These are phyloP conservation scores for Baorangia bicolor DNA, from an alignment of 768 basidiomycete genomes.

Conservation along the genomic window DNA sequence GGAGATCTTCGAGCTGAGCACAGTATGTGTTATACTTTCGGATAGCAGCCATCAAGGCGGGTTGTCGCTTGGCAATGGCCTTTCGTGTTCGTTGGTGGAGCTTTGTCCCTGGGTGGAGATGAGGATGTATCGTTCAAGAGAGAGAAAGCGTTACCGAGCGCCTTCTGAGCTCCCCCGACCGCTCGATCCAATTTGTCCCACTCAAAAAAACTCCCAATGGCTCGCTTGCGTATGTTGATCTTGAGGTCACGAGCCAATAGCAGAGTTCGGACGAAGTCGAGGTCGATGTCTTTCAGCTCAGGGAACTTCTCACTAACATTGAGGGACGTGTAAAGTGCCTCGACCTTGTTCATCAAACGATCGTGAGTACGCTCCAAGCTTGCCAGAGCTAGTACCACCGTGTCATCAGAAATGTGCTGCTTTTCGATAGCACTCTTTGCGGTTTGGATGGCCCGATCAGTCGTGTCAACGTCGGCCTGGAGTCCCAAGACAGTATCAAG, in stretches of 20 bases:
- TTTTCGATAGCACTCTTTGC: neutral
- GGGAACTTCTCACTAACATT: neutral
- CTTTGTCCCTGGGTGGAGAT: slow-evolving; percentile 16
- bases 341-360: neutral
- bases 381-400: too few species aligned
- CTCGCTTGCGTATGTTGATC: neutral
- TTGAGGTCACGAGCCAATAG: neutral
- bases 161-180: slow-evolving; percentile 13
- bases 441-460: neutral
- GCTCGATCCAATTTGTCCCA: slow-evolving; percentile 1
- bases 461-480: neutral
- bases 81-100: slow-evolving; percentile 1
- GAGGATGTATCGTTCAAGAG: too few species aligned
- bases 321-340: neutral
- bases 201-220: neutral
- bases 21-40: slow-evolving; percentile 33
- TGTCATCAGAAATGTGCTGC: neutral
- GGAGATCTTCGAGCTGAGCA: slow-evolving; percentile 16
- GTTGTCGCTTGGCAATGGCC: neutral
- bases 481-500: neutral
- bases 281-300: neutral
- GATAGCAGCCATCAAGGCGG: neutral
- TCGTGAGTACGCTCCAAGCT: neutral
- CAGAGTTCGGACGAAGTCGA: neutral
- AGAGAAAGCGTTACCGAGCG: slow-evolving; percentile 2